A percentile compares a stretch with the other conserved stretches of the same genome.
Evolutionary conservation across 179 eudicot species (phyloP).

Genomic region (Nepenthes alata): DNA sequence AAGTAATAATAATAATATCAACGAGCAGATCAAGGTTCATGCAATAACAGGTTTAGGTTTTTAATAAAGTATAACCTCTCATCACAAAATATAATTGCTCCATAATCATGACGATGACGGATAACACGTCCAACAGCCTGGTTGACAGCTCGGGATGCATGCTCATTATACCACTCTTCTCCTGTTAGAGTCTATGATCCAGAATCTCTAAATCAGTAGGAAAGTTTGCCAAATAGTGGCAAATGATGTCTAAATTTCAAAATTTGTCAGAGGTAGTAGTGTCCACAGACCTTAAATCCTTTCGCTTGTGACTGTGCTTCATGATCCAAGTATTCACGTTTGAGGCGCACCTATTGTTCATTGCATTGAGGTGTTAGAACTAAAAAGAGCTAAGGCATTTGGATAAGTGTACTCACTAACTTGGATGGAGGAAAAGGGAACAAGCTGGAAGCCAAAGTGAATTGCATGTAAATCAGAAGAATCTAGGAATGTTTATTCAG

Average conservation of each 20-base stretch:
- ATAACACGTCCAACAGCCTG: conserved; percentile 99
- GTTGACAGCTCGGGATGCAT: conserved; percentile 90
- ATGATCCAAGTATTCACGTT: conserved; percentile 85
- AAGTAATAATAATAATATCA: neutral
- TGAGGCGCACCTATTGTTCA: conserved; percentile 67
- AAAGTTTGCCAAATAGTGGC: neutral
- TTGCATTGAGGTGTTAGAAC: neutral
- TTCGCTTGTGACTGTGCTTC: conserved; percentile 25
- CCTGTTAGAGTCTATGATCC: conserved; percentile 60
- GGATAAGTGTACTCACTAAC: neutral
- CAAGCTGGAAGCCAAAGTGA: too few relatives aligned
- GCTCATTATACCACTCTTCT: conserved; percentile 92
- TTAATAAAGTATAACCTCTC: conserved; percentile 47
- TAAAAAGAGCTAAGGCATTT: neutral
- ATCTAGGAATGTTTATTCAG: too few relatives aligned
- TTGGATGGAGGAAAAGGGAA: too few relatives aligned
- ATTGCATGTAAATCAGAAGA: too few relatives aligned
- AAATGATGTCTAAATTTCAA: neutral
- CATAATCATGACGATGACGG: conserved; percentile 95
- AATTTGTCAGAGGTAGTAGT: conserved; percentile 1
- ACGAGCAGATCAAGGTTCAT: neutral
- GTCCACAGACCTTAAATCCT: conserved; percentile 46
- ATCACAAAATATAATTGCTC: conserved; percentile 92
- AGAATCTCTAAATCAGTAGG: conserved; percentile 12
- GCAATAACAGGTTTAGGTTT: neutral